These are phyloP conservation scores for Alliaria petiolata DNA, from an alignment of 345 rosid species.

Conservation along the genomic window DNA sequence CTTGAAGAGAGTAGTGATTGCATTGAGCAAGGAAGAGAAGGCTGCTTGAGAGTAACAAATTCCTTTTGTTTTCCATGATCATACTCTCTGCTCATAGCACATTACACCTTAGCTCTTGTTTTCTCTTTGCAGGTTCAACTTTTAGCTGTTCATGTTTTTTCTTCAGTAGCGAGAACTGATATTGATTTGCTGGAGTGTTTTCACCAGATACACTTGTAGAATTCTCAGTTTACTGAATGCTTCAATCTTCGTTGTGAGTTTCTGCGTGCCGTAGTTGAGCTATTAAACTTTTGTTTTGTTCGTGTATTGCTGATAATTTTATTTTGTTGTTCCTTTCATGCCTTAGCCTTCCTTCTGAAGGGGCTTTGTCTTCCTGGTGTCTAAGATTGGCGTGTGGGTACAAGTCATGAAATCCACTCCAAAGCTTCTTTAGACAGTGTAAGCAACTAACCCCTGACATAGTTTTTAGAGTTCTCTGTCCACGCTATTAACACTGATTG, in stretches of 20 bases:
- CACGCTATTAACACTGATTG: background rate
- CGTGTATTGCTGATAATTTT: background rate
- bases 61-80: slow-evolving; percentile 10
- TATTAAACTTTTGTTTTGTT: background rate
- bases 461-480: background rate
- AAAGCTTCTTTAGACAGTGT: slow-evolving; percentile 25
- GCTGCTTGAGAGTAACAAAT: slow-evolving; percentile 48
- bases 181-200: slow-evolving; percentile 18
- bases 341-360: slow-evolving; percentile 10
- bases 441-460: slow-evolving; percentile 5
- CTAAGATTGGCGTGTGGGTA: slow-evolving; percentile 7
- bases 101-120: slow-evolving; percentile 11
- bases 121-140: slow-evolving; percentile 23
- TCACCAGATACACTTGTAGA: slow-evolving; percentile 13
- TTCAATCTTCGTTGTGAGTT: slow-evolving; percentile 26
- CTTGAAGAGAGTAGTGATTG: slow-evolving; percentile 69
- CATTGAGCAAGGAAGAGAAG: slow-evolving; percentile 72
- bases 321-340: slow-evolving; percentile 1
- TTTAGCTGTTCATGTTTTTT: slow-evolving; percentile 23
- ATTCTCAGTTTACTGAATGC: slow-evolving; percentile 16
- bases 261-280: slow-evolving; percentile 1
- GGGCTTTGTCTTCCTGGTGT: slow-evolving; percentile 9
- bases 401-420: slow-evolving; percentile 7
- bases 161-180: slow-evolving; percentile 1
- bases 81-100: background rate